phyloP scores from a whole-genome alignment of 2,329 filamentous ascomycete genomes.

The Dothistroma septosporum region DNA sequence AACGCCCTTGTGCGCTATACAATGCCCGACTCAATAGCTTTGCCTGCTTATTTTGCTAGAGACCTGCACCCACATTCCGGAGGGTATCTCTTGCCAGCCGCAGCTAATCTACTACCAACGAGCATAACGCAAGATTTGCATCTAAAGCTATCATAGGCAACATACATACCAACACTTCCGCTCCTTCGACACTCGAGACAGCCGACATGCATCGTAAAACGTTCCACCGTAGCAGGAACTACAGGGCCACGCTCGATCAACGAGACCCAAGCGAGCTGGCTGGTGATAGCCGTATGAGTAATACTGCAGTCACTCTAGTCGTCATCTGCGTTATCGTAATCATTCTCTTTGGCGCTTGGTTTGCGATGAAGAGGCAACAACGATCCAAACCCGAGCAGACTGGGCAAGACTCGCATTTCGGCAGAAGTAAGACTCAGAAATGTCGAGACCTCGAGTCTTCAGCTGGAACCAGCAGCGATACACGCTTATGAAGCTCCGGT shows the following conservation, averaged over 20 bases:
- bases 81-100: background rate
- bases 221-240: constrained; percentile 12
- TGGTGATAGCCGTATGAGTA: background rate
- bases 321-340: background rate
- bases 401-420: background rate
- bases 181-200: background rate
- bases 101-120: background rate
- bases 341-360: background rate
- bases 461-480: background rate
- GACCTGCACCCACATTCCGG: background rate
- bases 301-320: background rate
- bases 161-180: background rate
- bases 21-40: background rate
- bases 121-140: background rate
- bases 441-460: background rate
- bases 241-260: constrained; percentile 9
- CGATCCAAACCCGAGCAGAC: background rate
- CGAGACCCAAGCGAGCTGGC: constrained; percentile 4
- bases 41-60: background rate
- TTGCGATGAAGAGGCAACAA: background rate
- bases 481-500: background rate
- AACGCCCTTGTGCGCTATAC: background rate
- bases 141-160: background rate
- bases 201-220: constrained; percentile 10
- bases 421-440: background rate